Evolutionary conservation across 768 basidiomycete genomes (phyloP), one percentile per base, ranked within the genome.

Genomic region (Suillus alpinus): DNA sequence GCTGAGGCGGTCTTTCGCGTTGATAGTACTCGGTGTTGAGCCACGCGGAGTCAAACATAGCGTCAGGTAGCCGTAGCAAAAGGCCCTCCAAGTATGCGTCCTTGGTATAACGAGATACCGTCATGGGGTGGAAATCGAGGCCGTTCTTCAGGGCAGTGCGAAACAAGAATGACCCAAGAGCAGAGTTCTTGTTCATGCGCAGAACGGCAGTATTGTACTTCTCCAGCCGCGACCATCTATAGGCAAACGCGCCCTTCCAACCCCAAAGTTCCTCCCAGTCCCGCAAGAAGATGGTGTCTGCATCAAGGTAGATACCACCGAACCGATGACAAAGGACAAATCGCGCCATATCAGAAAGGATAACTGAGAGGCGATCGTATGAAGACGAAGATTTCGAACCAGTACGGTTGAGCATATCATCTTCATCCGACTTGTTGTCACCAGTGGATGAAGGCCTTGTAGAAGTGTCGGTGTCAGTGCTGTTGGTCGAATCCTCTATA

Each of bases 181-280:
- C 95, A 4, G 92, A 95, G 20, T 86, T 85, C 73, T 92, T 95
- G 83, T 96, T 94, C 79, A 99, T 80, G 70, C 89, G 92, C 62
- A 99, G 81, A 12, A 98, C 94, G 2, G 97, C 95, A 13, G 96
- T 98, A 79, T 98, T 98, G 75, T 98, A 98, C 71, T 89, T 92
- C 68, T 91, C 86, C 63, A 95, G 78, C 52, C 93, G 87, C 23
- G 91, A 93, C 96, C 96, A 99, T 2, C 96, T 83, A 73, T 98
- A 98, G 8, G 96, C 95, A 67, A 97, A 99, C 18, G 95, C 94
- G 41, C 95, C 95, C 67, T 89, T 86, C 89, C 92, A 97, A 32
- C 93, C 94, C 94, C 94, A 98, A 6, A 99, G 79, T 66, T 98
- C 96, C 71, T 97, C 95, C 97, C 97, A 99, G 69, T 99, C 96